Evolutionary conservation across 768 basidiomycete species (phyloP).

Genomic region (Termitomyces bulborhizus): DNA sequence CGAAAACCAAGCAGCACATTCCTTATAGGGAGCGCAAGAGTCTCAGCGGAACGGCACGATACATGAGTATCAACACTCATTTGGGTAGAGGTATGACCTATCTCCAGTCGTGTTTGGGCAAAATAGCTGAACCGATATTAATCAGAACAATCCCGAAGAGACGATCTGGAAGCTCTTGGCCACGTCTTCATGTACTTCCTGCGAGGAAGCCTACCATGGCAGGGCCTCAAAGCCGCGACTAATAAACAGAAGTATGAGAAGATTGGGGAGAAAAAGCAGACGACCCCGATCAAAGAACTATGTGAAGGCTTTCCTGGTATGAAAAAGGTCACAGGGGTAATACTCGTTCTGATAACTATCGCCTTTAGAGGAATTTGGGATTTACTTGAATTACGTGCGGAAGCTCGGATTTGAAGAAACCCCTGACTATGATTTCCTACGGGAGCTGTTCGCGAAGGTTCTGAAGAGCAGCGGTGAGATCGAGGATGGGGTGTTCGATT

Average conservation of each 20-base stretch:
- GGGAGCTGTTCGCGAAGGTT: constrained; percentile 91
- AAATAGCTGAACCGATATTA: constrained; percentile 4
- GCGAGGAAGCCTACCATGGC: constrained; percentile 96
- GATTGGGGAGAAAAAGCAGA: constrained; percentile 99
- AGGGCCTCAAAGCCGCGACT: constrained; percentile 97
- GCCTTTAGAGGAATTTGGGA: constrained; percentile 87
- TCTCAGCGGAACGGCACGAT: constrained; percentile 93
- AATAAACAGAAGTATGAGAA: constrained; percentile 99
- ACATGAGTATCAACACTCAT: constrained; percentile 99
- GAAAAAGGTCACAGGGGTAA: constrained; percentile 15
- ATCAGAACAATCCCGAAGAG: constrained; percentile 84
- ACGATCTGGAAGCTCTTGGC: constrained; percentile 97
- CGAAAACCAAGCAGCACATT: constrained; percentile 98
- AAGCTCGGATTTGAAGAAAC: constrained; percentile 99
- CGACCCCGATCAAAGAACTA: constrained; percentile 94
- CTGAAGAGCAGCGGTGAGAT: constrained; percentile 86
- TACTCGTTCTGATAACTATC: constrained; percentile 4
- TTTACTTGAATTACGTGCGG: constrained; percentile 98
- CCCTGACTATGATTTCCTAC: constrained; percentile 96
- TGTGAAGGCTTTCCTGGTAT: constrained; percentile 92
- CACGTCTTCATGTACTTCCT: constrained; percentile 99
- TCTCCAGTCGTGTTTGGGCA: constrained; percentile 1
- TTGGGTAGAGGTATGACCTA: constrained; percentile 75
- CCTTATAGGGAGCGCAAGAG: constrained; percentile 98
- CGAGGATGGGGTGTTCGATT: constrained; percentile 94